Evolutionary conservation across 192 early-diverging fungal species (phyloP), one percentile per base, ranked within the genome.

Genomic region (Podila minutissima): DNA sequence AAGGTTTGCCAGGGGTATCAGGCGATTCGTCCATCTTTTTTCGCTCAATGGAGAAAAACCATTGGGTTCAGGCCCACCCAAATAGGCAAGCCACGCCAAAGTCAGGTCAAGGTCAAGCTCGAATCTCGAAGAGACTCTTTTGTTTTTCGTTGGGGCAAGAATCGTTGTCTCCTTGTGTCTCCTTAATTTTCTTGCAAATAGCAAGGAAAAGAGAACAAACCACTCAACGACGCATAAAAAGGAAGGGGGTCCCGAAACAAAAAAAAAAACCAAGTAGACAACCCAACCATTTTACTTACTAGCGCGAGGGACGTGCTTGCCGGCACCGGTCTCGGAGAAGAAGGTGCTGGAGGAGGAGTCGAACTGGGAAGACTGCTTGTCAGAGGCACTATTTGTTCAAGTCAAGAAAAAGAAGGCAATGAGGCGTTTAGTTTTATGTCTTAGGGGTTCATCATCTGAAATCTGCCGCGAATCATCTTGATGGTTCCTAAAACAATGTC

Each of bases 261-360:
- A 13, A 46, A 46, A 46, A 46, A 3, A 46, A 46, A 3, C 13
- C 41, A 46, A 46, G 41, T 4, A n/a, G 41, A 46, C 41, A 41
- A 41, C 38, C 33, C 3, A 33, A 1, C 35, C 35, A 15, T n/a
- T 11, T 2, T 26, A 58, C 71, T 64, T 81, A 81, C 77, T 81
- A 66, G 97, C 96, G 89, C 98, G 97, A 55, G 97, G 97, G 74
- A 98, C 98, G 89, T 97, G 97, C 93, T 99, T 99, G 85, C 98
- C 98, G 83, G 94, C 90, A 88, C 94, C 94, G 70, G 98, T 98
- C 91, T 99, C 96, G 69, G 94, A 96, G 93, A 99, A 99, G 94
- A 99, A 99, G 84, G 98, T 99, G 88, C 97, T 95, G 88, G 95
- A 98, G 66, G 96, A 97, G 81, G 96, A 95, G 75, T 95, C 92